Evolutionary conservation across 139 green algal species (phyloP).

Genomic region (Coccomyxa sp.): DNA sequence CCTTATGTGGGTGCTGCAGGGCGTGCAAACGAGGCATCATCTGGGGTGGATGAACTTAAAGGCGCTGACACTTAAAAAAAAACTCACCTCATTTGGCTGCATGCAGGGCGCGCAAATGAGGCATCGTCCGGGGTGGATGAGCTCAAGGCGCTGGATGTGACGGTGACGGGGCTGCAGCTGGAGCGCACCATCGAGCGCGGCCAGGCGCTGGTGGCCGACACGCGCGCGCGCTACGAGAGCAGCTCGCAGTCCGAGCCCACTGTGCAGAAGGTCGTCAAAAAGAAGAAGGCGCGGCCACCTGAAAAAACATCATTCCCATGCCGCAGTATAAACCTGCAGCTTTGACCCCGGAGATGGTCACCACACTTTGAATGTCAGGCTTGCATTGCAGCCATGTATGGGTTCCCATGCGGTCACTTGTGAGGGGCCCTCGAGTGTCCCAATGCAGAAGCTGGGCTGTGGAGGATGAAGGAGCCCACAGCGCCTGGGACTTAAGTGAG

Average conservation of each 20-base stretch:
- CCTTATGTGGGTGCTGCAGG: constrained; percentile 6
- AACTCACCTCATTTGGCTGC: not conserved
- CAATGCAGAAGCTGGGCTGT: no score
- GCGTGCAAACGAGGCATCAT: not conserved
- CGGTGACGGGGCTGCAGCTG: constrained; percentile 17
- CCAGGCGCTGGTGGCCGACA: not conserved
- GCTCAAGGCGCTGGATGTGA: constrained; percentile 11
- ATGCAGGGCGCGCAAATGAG: constrained; percentile 4
- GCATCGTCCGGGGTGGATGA: constrained; percentile 5
- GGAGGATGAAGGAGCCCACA: no score
- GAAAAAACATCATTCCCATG: no score
- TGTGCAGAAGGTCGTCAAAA: not conserved
- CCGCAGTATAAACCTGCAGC: no score
- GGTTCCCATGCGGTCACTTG: no score
- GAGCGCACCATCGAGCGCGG: constrained; percentile 7
- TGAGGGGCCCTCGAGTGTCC: no score
- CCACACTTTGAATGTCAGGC: no score
- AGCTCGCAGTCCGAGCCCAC: not conserved
- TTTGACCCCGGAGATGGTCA: no score
- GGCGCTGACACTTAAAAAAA: no score
- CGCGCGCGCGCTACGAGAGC: not conserved
- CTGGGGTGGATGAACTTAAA: constrained; percentile 7
- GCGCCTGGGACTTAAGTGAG: no score
- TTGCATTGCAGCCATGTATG: no score
- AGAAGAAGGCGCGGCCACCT: not conserved